Evolutionary conservation across 2,329 filamentous ascomycete genomes (phyloP), one percentile per base, ranked within the genome.

Genomic region (Fusarium xylarioides): DNA sequence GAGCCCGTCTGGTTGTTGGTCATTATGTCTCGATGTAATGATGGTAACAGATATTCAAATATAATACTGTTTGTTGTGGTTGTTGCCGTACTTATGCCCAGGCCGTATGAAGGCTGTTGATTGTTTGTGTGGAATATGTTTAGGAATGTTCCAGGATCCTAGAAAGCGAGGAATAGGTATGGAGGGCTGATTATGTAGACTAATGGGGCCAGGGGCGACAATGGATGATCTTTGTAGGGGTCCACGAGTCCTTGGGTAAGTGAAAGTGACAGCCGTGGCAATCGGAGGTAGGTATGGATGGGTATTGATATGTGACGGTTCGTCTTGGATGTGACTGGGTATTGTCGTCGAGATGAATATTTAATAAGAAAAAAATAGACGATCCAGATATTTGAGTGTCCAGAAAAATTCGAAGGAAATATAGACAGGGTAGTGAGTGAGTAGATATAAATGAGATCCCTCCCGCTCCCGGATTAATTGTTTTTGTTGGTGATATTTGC

Each of bases 111-210:
- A 35, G 32, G 26, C 23, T 58, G 42, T 58, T 50, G 52, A 43
- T 55, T 58, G 42, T 70, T 64, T 74, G 67, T 74, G 73, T 75
- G 62, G 67, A 65, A 62, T 73, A 71, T 68, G 75, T 77, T 74
- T 76, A 69, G 72, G 74, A 68, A 75, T 77, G 74, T 74, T 68
- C 44, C 70, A 71, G 60, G 71, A 77, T 76, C 72, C 72, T 64
- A 60, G 75, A 55, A 35, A 42, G 56, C 63, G 47, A 35, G 50
- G 58, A 63, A 52, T 55, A 44, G 54, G 59, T 49, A 35, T 54
- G 35, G 50, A 42, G 23, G 23, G 34, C 21, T 54, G 52, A 73
- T 75, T 72, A 75, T 77, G 75, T 73, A 28, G 34, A 28, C 50
- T 37, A 40, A 54, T 28, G 50, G 34, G 47, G 26, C 56, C 53